These are phyloP conservation scores for Penicillium sp. DNA, from an alignment of 2,329 filamentous ascomycete genomes.

Conservation along the genomic window DNA sequence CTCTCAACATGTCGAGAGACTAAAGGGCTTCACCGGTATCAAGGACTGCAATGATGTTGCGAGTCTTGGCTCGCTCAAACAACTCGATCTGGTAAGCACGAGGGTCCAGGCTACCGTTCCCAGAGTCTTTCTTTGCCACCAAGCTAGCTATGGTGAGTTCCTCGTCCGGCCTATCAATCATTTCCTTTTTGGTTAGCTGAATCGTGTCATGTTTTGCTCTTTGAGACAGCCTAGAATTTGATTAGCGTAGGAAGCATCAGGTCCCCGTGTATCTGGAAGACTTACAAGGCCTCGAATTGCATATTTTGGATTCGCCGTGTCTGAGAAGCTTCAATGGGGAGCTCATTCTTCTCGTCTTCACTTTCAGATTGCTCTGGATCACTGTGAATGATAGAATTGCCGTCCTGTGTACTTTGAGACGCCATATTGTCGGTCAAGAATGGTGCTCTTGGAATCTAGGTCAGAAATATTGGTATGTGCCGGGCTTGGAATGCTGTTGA, in stretches of 20 bases:
- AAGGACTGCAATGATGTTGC: constrained; percentile 89
- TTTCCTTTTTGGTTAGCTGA: constrained; percentile 38
- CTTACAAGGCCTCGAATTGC: constrained; percentile 51
- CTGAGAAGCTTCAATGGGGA: constrained; percentile 36
- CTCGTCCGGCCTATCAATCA: constrained; percentile 37
- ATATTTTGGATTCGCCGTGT: constrained; percentile 54
- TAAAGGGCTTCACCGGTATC: constrained; percentile 68
- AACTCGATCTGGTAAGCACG: constrained; percentile 91
- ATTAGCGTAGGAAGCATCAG: not conserved
- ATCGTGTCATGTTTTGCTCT: constrained; percentile 46
- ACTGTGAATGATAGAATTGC: not conserved
- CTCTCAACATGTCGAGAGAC: fast-evolving
- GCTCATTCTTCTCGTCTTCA: constrained; percentile 25
- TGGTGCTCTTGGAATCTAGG: not conserved
- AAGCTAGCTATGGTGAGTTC: constrained; percentile 57
- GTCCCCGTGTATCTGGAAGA: constrained; percentile 1
- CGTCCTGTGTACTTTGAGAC: not conserved
- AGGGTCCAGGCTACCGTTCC: constrained; percentile 69
- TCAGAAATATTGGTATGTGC: not conserved
- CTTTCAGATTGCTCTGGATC: constrained; percentile 31
- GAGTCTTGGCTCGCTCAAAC: constrained; percentile 79
- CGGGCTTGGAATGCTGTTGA: not conserved
- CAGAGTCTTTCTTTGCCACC: constrained; percentile 53
- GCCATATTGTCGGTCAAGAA: constrained; percentile 1
- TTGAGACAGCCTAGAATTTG: constrained; percentile 36